These are phyloP conservation scores for Striga asiatica DNA, from an alignment of 257 asterid species.

Conservation along the genomic window DNA sequence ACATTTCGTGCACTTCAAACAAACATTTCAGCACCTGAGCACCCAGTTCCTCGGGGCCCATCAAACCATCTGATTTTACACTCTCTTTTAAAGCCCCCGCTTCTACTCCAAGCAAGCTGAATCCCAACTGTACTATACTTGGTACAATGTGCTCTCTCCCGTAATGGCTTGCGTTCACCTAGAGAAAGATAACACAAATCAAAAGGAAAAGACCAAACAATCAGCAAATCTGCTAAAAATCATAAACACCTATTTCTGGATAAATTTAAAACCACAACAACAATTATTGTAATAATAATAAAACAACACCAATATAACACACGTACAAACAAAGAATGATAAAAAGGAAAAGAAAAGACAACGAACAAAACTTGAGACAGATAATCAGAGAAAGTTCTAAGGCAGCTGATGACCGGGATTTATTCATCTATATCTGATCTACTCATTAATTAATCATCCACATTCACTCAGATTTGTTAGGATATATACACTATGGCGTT, in stretches of 20 bases:
- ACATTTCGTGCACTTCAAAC: conserved; percentile 79
- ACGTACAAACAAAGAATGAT: too few species aligned
- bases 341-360: too few species aligned
- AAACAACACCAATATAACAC: background rate
- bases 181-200: conserved; percentile 10
- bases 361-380: too few species aligned
- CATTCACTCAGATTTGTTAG: conserved; percentile 1
- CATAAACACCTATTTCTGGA: background rate
- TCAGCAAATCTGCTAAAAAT: background rate
- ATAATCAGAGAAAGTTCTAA: too few species aligned
- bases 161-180: conserved; percentile 66
- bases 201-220: background rate
- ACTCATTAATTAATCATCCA: background rate
- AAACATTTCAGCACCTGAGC: conserved; percentile 63
- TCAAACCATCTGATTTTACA: conserved; percentile 42
- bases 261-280: background rate
- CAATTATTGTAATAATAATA: background rate
- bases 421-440: background rate
- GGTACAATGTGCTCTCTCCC: conserved; percentile 84
- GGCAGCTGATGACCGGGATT: too few species aligned
- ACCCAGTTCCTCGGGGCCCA: conserved; percentile 62
- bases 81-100: conserved; percentile 39
- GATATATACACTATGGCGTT: background rate
- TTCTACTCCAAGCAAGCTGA: conserved; percentile 67
- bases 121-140: conserved; percentile 71